Base-by-base conservation (phyloP, 1,284 basidiomycete genomes). In the Marasmius tenuissimus region DNA sequence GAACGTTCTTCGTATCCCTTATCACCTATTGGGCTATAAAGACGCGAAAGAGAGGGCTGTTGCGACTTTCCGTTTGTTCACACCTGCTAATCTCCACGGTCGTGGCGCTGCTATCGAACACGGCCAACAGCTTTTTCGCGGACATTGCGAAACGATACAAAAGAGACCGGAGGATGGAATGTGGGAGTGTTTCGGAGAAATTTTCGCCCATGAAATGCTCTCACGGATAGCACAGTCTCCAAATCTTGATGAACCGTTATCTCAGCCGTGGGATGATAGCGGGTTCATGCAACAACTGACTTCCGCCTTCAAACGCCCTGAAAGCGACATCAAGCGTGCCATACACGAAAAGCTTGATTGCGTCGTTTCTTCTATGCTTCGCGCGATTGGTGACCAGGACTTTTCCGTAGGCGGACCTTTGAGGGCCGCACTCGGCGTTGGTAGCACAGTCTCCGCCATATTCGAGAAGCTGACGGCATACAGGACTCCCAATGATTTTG, bases 1-100 rank as follows among this genome's bases (percentile, higher is more conserved):
- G 33, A 85, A 91, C 63, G 83, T 94, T 38, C 75, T 89, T 58
- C 79, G 80, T 16, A 77, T 97, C 14, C 88, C 91, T 6, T 86
- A 87, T 18, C 79, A 81, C 50, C 77, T 96, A 9, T 78, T 95
- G 12, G 94, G 93, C 0, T 95, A 88, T 69, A 67, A 73, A 20
- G 85, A 86, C 69, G 81, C 81, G 64, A 81, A 76, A 65, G 81
- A 86, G 63, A 87, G 82, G 63, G 87, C 87, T 0, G 77, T 84
- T 64, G 82, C 84, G 5, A 83, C 85, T 1, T 87, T 93, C 69
- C 76, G 75, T 58, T 73, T 84, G 20, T 88, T 91, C 71, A 81
- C 88, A 11, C 86, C 89, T 3, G 79, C 82, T 42, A 83, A 88
- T 69, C 69, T 89, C 34, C 72, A 87, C 63, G 77, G 75, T 12